Percentiles rank a stretch among this genome's conserved stretches.
phyloP scores from a whole-genome alignment of 345 rosid genomes.

The Zanthoxylum bungeanum region DNA sequence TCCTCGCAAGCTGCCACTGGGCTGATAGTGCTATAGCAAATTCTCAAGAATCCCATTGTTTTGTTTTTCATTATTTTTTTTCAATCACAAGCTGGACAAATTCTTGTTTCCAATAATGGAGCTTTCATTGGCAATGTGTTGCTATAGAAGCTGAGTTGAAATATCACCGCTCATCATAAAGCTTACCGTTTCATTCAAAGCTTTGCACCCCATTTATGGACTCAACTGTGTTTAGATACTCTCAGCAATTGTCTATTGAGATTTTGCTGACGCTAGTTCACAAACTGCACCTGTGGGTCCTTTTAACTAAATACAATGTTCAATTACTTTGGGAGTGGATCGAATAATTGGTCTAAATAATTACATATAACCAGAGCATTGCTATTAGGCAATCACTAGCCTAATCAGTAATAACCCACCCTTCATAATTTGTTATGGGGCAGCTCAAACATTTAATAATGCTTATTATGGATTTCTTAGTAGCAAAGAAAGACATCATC shows the following conservation, averaged over 20 bases:
- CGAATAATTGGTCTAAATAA: background rate
- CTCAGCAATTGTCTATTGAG: background rate
- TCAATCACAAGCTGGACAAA: background rate
- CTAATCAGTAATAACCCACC: no score
- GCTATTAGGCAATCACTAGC: no score
- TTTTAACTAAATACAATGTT: background rate
- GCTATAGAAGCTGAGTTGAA: background rate
- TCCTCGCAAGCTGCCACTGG: constrained; percentile 5
- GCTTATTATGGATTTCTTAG: background rate
- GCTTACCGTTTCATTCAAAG: background rate
- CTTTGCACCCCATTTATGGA: background rate
- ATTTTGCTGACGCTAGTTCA: background rate
- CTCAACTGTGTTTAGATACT: background rate
- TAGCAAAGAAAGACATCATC: background rate
- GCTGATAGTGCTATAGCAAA: background rate
- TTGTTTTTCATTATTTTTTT: background rate
- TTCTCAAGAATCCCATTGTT: background rate
- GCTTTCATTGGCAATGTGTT: no score
- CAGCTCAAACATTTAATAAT: background rate
- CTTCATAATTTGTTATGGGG: no score
- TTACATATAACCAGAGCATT: no score
- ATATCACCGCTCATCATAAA: background rate
- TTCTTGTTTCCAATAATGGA: no score
- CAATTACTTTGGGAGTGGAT: background rate
- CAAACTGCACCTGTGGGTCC: background rate